Conservation (phyloP, 2,329 filamentous ascomycete genomes). For the Whalleya microplaca region DNA sequence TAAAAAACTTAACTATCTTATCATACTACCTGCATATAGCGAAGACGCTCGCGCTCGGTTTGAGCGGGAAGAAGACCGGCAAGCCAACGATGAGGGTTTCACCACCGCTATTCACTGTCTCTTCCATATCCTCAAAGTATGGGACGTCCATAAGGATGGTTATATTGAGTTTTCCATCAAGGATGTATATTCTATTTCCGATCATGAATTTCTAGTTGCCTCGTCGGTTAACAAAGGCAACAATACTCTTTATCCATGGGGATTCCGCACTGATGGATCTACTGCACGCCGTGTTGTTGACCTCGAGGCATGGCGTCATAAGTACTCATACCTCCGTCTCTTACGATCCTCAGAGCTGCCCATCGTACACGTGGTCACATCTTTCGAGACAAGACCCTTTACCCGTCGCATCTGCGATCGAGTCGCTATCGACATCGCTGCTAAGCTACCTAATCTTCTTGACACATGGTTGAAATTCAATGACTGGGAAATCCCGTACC, state of each 20-base stretch:
- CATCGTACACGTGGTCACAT: neutral
- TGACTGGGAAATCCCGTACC: neutral
- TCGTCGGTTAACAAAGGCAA: too few species aligned
- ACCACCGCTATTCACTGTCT: constrained; percentile 22
- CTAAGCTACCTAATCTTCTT: neutral
- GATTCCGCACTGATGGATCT: too few species aligned
- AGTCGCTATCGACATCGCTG: neutral
- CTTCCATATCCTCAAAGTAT: constrained; percentile 18
- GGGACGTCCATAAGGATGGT: constrained; percentile 15
- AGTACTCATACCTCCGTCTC: neutral
- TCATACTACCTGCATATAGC: constrained; percentile 25
- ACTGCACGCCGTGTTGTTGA: neutral
- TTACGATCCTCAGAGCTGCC: neutral
- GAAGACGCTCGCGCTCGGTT: constrained; percentile 22
- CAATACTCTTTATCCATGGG: too few species aligned
- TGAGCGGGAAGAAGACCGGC: constrained; percentile 23
- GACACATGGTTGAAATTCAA: neutral
- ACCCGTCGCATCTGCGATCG: neutral
- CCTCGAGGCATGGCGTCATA: neutral
- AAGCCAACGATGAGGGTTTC: constrained; percentile 26
- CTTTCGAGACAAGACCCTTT: neutral
- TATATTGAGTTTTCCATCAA: neutral
- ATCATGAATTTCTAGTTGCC: neutral
- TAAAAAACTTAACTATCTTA: constrained; percentile 16
- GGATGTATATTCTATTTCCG: constrained; percentile 1